Evolutionary conservation across 75 land plant species (phyloP).

Genomic region (Gnetum montanum): DNA sequence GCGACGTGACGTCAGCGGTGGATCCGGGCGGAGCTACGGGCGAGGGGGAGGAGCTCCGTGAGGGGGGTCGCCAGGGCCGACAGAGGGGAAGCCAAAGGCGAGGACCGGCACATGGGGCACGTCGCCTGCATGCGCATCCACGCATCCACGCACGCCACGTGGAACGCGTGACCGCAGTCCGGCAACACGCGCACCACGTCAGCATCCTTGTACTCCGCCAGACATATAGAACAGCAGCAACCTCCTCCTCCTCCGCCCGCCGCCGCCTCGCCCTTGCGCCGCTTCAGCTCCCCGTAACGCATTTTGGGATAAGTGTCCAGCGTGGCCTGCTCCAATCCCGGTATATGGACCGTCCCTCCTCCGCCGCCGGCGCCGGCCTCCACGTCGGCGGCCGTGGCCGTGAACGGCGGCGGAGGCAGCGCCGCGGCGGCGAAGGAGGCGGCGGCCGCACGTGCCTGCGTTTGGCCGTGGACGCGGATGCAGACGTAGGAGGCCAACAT

Average conservation of each 20-base stretch:
- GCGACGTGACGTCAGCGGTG: not conserved
- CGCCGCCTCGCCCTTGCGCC: conserved; percentile 3
- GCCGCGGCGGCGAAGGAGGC: not conserved
- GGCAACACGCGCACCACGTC: conserved; percentile 62
- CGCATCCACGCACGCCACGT: conserved; percentile 53
- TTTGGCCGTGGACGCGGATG: not conserved
- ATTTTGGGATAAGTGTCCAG: conserved; percentile 43
- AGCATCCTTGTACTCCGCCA: conserved; percentile 53
- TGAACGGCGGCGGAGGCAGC: not conserved
- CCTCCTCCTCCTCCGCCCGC: too few species aligned
- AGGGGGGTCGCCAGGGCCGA: conserved; percentile 41
- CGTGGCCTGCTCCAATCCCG: conserved; percentile 39
- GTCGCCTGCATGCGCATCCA: conserved; percentile 74
- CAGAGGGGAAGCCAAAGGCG: conserved; percentile 56
- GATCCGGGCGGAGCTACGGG: conserved; percentile 8
- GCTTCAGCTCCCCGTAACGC: conserved; percentile 30
- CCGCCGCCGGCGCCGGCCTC: not conserved
- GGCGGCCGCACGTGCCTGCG: not conserved
- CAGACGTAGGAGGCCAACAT: not conserved
- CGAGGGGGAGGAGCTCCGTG: conserved; percentile 50
- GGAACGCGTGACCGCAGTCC: conserved; percentile 69
- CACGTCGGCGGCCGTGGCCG: not conserved
- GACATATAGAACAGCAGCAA: conserved; percentile 61
- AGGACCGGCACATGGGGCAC: conserved; percentile 76
- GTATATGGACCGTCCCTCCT: too few species aligned